Evolutionary conservation across 495 filamentous ascomycete genomes (phyloP).

Genomic region (Xylaria curta): DNA sequence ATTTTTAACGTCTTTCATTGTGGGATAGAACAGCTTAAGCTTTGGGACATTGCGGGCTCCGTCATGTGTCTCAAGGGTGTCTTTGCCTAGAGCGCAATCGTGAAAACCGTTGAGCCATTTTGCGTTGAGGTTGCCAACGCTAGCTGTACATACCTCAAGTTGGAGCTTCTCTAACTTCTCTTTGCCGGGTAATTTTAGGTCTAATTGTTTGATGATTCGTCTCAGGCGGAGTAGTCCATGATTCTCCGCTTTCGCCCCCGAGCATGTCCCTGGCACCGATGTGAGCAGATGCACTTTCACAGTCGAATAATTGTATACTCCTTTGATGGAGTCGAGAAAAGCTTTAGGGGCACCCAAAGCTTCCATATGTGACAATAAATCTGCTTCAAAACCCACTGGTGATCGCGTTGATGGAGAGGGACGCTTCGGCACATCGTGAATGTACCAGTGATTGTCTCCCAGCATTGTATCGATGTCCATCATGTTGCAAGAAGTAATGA

Average conservation of each 20-base stretch:
- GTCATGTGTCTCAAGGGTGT: conserved; percentile 14
- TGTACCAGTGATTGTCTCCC: conserved; percentile 37
- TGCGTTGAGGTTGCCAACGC: conserved; percentile 30
- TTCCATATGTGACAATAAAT: conserved; percentile 31
- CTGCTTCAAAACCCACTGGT: conserved; percentile 26
- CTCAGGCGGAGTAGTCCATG: conserved; percentile 31
- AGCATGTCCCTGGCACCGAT: conserved; percentile 25
- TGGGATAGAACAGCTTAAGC: conserved; percentile 34
- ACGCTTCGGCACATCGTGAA: conserved; percentile 33
- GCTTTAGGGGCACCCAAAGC: conserved; percentile 25
- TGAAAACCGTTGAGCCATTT: conserved; percentile 33
- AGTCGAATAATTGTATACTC: conserved; percentile 28
- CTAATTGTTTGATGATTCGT: conserved; percentile 25
- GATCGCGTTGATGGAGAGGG: not conserved
- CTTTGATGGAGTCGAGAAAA: conserved; percentile 30
- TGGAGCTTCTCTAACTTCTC: conserved; percentile 2
- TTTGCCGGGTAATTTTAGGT: conserved; percentile 8
- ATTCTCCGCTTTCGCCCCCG: conserved; percentile 30
- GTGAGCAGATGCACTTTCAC: conserved; percentile 34
- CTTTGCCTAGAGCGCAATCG: conserved; percentile 30
- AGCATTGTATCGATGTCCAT: conserved; percentile 32
- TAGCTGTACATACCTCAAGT: conserved; percentile 32
- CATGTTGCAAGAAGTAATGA: conserved; percentile 37
- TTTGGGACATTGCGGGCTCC: conserved; percentile 23
- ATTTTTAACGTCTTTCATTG: conserved; percentile 28